phyloP scores from a whole-genome alignment of 169 alveolate genomes.

The Eimeria falciformis region DNA sequence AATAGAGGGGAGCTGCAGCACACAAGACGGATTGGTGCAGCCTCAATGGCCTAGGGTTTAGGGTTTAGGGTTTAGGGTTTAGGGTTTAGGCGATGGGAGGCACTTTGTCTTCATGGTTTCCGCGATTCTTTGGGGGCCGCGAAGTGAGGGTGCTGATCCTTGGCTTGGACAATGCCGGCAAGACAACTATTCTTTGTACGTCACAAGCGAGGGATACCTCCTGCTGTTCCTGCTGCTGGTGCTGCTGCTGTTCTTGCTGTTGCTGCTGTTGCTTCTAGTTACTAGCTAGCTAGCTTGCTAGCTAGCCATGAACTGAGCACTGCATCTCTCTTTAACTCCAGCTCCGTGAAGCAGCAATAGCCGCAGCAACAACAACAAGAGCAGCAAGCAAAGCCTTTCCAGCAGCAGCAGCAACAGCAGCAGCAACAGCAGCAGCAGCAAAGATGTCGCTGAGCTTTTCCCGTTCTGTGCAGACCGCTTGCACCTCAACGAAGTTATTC shows the following conservation, averaged over 20 bases:
- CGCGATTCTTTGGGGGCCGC: constrained; percentile 92
- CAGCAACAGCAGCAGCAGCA: not conserved
- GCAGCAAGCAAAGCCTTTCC: not conserved
- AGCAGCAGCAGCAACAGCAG: constrained; percentile 24
- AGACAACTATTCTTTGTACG: constrained; percentile 96
- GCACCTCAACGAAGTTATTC: constrained; percentile 96
- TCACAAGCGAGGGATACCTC: not conserved
- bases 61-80: constrained; percentile 3
- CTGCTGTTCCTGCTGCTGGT: not conserved
- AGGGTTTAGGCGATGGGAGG: constrained; percentile 86
- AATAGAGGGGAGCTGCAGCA: not conserved
- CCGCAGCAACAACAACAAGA: constrained; percentile 23
- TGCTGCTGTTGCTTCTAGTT: not conserved
- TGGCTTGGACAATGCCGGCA: constrained; percentile 99
- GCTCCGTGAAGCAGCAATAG: not conserved
- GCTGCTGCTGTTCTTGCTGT: not conserved
- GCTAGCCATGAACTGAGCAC: not conserved
- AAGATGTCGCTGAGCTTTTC: not conserved
- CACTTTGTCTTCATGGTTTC: constrained; percentile 86
- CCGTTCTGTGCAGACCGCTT: constrained; percentile 87
- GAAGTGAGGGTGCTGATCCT: constrained; percentile 96
- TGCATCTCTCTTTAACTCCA: not conserved
- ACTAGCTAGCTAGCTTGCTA: not conserved
- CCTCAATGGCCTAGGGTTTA: not conserved
- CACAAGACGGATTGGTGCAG: not conserved